These are phyloP conservation scores for Trypanosoma melophagium DNA, from an alignment of 208 protist species.

Conservation along the genomic window DNA sequence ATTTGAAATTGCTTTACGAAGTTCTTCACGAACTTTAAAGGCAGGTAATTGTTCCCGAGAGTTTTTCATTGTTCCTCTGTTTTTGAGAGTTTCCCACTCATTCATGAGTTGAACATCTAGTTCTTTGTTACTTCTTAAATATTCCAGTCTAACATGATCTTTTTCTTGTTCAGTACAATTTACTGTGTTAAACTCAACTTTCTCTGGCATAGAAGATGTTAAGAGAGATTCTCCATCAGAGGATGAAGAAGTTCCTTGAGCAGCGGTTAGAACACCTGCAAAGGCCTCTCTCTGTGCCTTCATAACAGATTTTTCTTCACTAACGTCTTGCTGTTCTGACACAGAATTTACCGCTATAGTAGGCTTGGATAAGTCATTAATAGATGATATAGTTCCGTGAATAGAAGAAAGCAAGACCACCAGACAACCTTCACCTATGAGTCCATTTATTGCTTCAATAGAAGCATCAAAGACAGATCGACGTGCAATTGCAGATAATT, in stretches of 20 bases:
- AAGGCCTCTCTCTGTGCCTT: constrained; percentile 71
- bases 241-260: constrained; percentile 14
- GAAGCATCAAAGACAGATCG: constrained; percentile 70
- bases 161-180: constrained; percentile 29
- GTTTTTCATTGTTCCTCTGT: constrained; percentile 46
- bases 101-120: constrained; percentile 42
- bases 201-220: constrained; percentile 58
- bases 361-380: constrained; percentile 8
- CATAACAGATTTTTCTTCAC: constrained; percentile 31
- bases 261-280: constrained; percentile 50
- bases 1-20: constrained; percentile 51
- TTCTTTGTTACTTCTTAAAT: constrained; percentile 39
- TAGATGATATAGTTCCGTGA: constrained; percentile 50
- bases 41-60: constrained; percentile 67
- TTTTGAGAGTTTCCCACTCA: constrained; percentile 64
- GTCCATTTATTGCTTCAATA: constrained; percentile 70
- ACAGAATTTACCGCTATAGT: not conserved
- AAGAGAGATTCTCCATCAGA: constrained; percentile 46
- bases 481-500: constrained; percentile 48
- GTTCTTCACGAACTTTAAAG: constrained; percentile 58
- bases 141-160: constrained; percentile 45
- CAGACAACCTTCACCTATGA: constrained; percentile 61
- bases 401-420: constrained; percentile 69
- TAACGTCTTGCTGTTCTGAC: not conserved
- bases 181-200: constrained; percentile 67